These are phyloP conservation scores for Tetrapisispora nanseiensis DNA, from an alignment of 805 yeast species.

Conservation along the genomic window DNA sequence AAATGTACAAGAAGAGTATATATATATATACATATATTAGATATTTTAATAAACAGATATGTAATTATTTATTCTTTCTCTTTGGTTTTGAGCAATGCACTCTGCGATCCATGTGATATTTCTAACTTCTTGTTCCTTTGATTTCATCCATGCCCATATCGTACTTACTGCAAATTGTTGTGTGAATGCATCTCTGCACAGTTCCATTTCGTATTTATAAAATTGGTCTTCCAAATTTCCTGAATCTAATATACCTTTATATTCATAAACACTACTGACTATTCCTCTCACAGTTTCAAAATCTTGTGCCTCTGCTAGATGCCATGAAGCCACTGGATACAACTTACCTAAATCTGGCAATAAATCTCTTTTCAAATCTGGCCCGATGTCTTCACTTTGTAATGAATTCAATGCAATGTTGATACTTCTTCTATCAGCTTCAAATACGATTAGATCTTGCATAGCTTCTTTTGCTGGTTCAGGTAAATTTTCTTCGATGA, in stretches of 20 bases:
- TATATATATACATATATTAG: no score
- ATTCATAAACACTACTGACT: slow-evolving; percentile 57
- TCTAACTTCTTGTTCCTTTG: slow-evolving; percentile 93
- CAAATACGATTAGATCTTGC: slow-evolving; percentile 70
- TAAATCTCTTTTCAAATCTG: slow-evolving; percentile 66
- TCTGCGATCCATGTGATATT: slow-evolving; percentile 99
- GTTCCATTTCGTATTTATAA: slow-evolving; percentile 83
- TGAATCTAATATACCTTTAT: slow-evolving; percentile 45
- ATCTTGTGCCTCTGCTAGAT: slow-evolving; percentile 68
- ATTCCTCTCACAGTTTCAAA: slow-evolving; percentile 67
- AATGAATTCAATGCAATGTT: slow-evolving; percentile 87
- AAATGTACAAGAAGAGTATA: no score
- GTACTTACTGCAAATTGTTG: slow-evolving; percentile 90
- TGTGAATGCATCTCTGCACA: slow-evolving; percentile 86
- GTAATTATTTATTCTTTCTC: slow-evolving; percentile 84
- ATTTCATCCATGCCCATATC: slow-evolving; percentile 93
- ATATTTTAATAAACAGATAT: slow-evolving; percentile 62
- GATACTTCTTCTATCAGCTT: slow-evolving; percentile 90
- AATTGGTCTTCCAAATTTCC: slow-evolving; percentile 85
- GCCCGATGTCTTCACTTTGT: slow-evolving; percentile 36
- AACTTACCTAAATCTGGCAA: slow-evolving; percentile 79
- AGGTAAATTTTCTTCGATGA: slow-evolving; percentile 50
- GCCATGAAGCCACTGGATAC: slow-evolving; percentile 55
- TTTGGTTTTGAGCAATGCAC: slow-evolving; percentile 97
- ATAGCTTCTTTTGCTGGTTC: slow-evolving; percentile 76